Evolutionary conservation across 148 eudicot species (phyloP), one percentile per base, ranked within the genome.

Genomic region (Amaranthus hypochondriacus): DNA sequence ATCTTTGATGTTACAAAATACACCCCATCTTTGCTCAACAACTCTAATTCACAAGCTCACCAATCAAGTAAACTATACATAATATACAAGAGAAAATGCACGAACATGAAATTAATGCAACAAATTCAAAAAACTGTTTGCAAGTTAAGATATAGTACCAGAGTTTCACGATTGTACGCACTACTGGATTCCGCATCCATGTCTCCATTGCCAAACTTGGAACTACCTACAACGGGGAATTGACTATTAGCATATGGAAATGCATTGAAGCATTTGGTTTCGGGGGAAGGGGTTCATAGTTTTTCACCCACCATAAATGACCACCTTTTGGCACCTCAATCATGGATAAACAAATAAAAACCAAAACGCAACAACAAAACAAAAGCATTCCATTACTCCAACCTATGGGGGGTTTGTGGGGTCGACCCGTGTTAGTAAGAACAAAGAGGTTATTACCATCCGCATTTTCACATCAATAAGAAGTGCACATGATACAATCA

Each of bases 81-180:
- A 12, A 12, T 28, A 28, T 28, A 48, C 4, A 21, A 14, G 5
- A 50, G 21, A 2, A 75, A 67, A 44, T 15, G 59, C 44, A 57
- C 11, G 13, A 14, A 49, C 3, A 75, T 59, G 52, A 10, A 62
- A 64, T 21, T 59, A 60, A 70, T 8, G 43, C 6, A 74, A 63
- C 13, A 10, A 50, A 46, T 7, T 13, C 3, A 47, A 62, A 11
- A 18, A 53, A 15, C 46, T 15, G 68, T 42, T 47, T 68, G 43
- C 71, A 70, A 77, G 69, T 52, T 44, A 12, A 68, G 55, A 74
- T 73, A 12, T 48, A 80, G 78, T 89, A 90, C 98, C 90, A 75
- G 59, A 54, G 77, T 52, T 48, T 82, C 82, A 56, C 79, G 78
- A 72, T 76, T 81, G 80, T 84, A 86, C 70, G 60, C 56, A 71